phyloP scores from a whole-genome alignment of 371 early-diverging fungal genomes.

The Mucor plumbeus region DNA sequence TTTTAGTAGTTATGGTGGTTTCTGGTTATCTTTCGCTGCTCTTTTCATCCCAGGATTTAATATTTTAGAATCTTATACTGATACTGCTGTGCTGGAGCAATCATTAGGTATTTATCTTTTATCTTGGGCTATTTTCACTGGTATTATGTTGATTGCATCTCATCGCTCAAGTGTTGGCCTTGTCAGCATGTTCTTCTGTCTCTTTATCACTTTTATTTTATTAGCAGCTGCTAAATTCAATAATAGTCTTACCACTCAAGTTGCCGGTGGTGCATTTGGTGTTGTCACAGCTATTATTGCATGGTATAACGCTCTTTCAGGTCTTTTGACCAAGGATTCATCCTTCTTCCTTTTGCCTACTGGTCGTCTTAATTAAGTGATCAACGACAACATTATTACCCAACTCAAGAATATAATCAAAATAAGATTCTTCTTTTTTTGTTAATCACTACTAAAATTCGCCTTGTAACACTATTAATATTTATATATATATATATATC shows the following conservation, averaged over 20 bases:
- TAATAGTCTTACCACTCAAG: constrained; percentile 34
- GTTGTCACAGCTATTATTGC: constrained; percentile 71
- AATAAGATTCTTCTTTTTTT: background rate
- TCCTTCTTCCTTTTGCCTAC: constrained; percentile 65
- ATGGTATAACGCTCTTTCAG: constrained; percentile 75
- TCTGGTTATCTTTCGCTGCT: constrained; percentile 78
- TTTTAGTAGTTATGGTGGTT: constrained; percentile 78
- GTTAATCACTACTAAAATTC: background rate
- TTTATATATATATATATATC: too few species aligned
- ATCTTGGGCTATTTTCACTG: constrained; percentile 71
- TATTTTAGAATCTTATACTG: constrained; percentile 51
- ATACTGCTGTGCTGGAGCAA: constrained; percentile 47
- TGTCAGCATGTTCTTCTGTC: constrained; percentile 65
- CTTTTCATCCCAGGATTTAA: constrained; percentile 66
- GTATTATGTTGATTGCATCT: constrained; percentile 71
- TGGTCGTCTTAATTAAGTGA: constrained; percentile 46
- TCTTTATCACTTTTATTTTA: constrained; percentile 69
- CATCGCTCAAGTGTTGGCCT: constrained; percentile 67
- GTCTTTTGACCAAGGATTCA: constrained; percentile 62
- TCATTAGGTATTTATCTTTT: constrained; percentile 74
- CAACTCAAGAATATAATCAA: background rate
- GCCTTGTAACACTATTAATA: constrained; percentile 5
- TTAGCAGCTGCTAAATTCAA: constrained; percentile 58
- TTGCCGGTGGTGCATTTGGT: constrained; percentile 72
- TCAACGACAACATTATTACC: background rate